Percentiles rank a stretch among this genome's conserved stretches.
phyloP scores from a whole-genome alignment of 2,329 filamentous ascomycete genomes.

The Escovopsis sp. region DNA sequence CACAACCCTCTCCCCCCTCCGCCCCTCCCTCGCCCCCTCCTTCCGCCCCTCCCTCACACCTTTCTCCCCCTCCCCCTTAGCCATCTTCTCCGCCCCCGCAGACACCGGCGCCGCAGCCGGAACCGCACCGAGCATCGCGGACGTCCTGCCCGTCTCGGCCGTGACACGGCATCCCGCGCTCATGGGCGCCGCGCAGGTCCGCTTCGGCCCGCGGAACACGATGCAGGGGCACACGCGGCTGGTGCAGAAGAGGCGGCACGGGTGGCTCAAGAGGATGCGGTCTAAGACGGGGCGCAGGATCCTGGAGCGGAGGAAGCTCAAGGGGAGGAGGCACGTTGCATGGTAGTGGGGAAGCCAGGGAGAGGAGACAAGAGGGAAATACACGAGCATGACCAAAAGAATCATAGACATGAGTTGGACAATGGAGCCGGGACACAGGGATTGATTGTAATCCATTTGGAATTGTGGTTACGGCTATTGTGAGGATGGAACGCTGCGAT shows the following conservation, averaged over 20 bases:
- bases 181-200: slow-evolving; percentile 32
- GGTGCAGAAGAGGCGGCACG: slow-evolving; percentile 43
- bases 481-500: no score
- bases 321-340: slow-evolving; percentile 32
- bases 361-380: not conserved
- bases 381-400: not conserved
- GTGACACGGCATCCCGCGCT: slow-evolving; percentile 39
- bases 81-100: slow-evolving; percentile 5
- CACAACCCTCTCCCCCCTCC: slow-evolving; percentile 33
- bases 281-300: slow-evolving; percentile 37
- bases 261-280: slow-evolving; percentile 36
- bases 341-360: no score
- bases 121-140: slow-evolving; percentile 16
- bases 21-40: slow-evolving; percentile 27
- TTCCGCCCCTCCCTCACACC: slow-evolving; percentile 17
- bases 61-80: slow-evolving; percentile 16
- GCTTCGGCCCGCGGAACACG: slow-evolving; percentile 43
- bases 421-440: no score
- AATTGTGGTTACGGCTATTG: no score
- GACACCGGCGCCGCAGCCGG: slow-evolving; percentile 1
- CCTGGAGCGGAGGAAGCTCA: slow-evolving; percentile 33
- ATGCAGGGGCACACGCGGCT: slow-evolving; percentile 39
- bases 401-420: slow-evolving; percentile 3
- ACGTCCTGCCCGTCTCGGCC: slow-evolving; percentile 29
- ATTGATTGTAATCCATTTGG: no score